Conservation (phyloP, 1,284 basidiomycete genomes). For the Chondrostereum purpureum region DNA sequence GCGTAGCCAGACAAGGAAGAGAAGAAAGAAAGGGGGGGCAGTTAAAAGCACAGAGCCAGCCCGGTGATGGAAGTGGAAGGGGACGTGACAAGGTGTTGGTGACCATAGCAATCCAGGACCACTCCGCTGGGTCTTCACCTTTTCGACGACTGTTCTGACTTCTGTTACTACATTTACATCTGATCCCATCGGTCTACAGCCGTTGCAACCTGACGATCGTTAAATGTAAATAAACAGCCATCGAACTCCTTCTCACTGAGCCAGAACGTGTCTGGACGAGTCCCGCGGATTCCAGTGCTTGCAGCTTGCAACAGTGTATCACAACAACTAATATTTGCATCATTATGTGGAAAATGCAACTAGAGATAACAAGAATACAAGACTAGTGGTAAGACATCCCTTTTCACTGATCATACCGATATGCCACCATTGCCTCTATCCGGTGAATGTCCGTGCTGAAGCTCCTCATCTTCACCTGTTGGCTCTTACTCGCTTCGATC, state of each 20-base stretch:
- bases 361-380: no score
- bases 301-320: no score
- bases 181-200: conserved; percentile 20
- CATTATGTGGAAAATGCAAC: no score
- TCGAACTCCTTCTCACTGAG: no score
- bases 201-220: no score
- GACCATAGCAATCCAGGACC: conserved; percentile 4
- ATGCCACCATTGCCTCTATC: conserved; percentile 86
- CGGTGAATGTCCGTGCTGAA: conserved; percentile 90
- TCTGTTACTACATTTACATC: no score
- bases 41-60: conserved; percentile 17
- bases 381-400: background rate
- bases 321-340: no score
- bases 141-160: no score
- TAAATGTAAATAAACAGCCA: no score
- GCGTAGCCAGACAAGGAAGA: conserved; percentile 23
- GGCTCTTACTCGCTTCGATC: conserved; percentile 93
- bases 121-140: background rate
- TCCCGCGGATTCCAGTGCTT: no score
- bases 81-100: conserved; percentile 14
- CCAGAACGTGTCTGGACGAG: no score
- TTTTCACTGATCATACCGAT: conserved; percentile 53
- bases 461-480: conserved; percentile 88
- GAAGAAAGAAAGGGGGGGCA: conserved; percentile 20
- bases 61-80: conserved; percentile 13